Percentiles rank a stretch among this genome's conserved stretches.
These are phyloP conservation scores for Chaetomiaceae sp. DNA, from an alignment of 2,329 filamentous ascomycete genomes.

Conservation along the genomic window DNA sequence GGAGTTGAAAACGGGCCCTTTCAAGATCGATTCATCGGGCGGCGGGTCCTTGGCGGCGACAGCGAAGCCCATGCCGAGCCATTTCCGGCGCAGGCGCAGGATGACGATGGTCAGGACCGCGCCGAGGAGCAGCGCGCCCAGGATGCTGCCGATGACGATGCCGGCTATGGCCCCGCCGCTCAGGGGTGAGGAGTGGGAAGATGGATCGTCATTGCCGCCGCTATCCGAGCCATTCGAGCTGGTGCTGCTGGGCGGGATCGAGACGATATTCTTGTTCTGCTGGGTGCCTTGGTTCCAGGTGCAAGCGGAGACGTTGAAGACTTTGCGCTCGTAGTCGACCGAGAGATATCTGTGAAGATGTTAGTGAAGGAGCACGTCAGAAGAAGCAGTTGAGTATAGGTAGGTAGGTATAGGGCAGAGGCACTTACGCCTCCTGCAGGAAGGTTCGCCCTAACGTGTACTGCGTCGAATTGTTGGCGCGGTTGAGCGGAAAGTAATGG, in stretches of 20 bases:
- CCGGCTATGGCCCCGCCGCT: conserved; percentile 27
- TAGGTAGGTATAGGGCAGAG: no score
- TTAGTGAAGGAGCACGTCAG: background rate
- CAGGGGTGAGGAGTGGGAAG: conserved; percentile 10
- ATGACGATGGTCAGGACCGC: conserved; percentile 18
- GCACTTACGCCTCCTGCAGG: conserved; percentile 33
- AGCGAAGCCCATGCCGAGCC: conserved; percentile 19
- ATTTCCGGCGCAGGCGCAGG: conserved; percentile 25
- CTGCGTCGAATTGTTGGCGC: conserved; percentile 32
- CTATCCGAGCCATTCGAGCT: background rate
- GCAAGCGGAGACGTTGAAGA: conserved; percentile 38
- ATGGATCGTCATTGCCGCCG: background rate
- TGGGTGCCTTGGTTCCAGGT: conserved; percentile 32
- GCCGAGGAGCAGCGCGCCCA: conserved; percentile 20
- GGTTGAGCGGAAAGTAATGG: conserved; percentile 33
- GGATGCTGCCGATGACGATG: conserved; percentile 27
- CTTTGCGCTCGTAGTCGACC: conserved; percentile 37
- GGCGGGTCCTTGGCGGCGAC: conserved; percentile 20
- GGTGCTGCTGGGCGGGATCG: conserved; percentile 25
- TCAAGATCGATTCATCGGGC: conserved; percentile 27
- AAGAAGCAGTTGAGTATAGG: background rate
- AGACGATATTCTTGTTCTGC: conserved; percentile 30
- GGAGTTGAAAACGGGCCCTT: conserved; percentile 30
- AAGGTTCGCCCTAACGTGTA: conserved; percentile 35
- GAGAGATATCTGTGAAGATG: conserved; percentile 30